These are phyloP conservation scores for Nyctanthes arbortristis DNA, from an alignment of 257 asterid species.

Conservation along the genomic window DNA sequence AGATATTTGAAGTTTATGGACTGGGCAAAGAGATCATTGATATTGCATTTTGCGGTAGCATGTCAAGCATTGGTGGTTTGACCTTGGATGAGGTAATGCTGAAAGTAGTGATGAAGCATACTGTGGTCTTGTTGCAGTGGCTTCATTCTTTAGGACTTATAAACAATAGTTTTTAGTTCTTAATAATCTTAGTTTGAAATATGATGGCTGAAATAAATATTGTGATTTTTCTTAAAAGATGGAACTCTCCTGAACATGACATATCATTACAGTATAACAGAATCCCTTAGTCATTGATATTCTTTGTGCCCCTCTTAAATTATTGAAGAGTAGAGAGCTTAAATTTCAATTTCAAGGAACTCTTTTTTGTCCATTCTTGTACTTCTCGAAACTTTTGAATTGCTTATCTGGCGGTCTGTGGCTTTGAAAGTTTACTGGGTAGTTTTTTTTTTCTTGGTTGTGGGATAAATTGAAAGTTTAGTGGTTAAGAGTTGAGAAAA, in stretches of 20 bases:
- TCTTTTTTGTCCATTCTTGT: not conserved
- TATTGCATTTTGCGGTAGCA: conserved; percentile 89
- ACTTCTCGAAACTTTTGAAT: conserved; percentile 4
- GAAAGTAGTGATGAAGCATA: conserved; percentile 17
- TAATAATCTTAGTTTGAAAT: not conserved
- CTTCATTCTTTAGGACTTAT: not conserved
- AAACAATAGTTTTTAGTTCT: not conserved
- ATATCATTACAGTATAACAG: not conserved
- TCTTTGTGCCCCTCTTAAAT: not conserved
- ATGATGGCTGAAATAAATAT: not conserved
- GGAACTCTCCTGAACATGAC: not conserved
- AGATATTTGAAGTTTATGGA: conserved; percentile 96
- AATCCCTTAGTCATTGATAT: too few relatives aligned
- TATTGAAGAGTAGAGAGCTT: not conserved
- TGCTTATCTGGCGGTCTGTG: not conserved
- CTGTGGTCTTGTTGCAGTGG: conserved; percentile 18
- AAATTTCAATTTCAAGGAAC: not conserved
- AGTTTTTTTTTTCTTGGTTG: too few relatives aligned
- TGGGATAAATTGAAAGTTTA: not conserved
- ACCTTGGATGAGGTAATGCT: conserved; percentile 92
- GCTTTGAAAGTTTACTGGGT: not conserved
- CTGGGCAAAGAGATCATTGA: conserved; percentile 81
- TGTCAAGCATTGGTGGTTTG: conserved; percentile 88
- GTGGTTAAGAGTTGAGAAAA: not conserved
- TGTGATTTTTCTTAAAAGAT: not conserved